Percentiles rank a stretch among this genome's conserved stretches.
Evolutionary conservation across 768 basidiomycete species (phyloP).

Genomic region (Suillus variegatus): DNA sequence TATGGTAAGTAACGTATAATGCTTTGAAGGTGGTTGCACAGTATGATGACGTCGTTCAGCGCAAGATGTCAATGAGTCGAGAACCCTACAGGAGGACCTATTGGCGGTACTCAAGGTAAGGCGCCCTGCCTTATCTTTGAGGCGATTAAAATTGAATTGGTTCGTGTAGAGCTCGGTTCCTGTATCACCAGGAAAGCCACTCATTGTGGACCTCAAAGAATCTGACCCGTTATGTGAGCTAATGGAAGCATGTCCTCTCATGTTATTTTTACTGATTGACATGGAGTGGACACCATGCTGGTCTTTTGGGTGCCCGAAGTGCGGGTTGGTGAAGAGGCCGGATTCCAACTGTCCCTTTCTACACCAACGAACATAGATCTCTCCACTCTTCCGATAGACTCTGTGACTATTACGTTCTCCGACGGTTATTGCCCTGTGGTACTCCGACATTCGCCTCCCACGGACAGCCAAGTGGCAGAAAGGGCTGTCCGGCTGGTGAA

Average conservation of each 20-base stretch:
- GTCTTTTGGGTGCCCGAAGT: slow-evolving; percentile 74
- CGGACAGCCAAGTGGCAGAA: slow-evolving; percentile 13
- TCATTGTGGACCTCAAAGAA: slow-evolving; percentile 66
- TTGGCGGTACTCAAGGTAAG: slow-evolving; percentile 70
- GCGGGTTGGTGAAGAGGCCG: slow-evolving; percentile 56
- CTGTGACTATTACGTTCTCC: slow-evolving; percentile 62
- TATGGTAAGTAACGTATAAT: slow-evolving; percentile 51
- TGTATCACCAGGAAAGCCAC: slow-evolving; percentile 49
- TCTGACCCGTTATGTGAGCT: slow-evolving; percentile 62
- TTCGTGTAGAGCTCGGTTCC: slow-evolving; percentile 68
- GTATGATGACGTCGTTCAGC: slow-evolving; percentile 27
- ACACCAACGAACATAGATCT: slow-evolving; percentile 52
- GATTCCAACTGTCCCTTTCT: slow-evolving; percentile 74
- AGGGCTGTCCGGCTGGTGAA: slow-evolving; percentile 33
- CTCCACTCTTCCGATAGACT: slow-evolving; percentile 59
- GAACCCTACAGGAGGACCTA: slow-evolving; percentile 66
- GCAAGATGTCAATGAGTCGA: slow-evolving; percentile 47
- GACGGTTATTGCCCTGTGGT: slow-evolving; percentile 48
- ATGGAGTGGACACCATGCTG: slow-evolving; percentile 60
- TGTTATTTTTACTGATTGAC: slow-evolving; percentile 10
- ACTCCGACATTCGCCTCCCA: slow-evolving; percentile 44
- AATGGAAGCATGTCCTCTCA: neutral
- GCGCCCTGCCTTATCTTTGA: neutral
- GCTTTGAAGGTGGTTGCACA: neutral
- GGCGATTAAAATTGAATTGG: neutral